phyloP scores from a whole-genome alignment of 225 moss, liverwort and hornwort species.

The Polytrichum commune region DNA sequence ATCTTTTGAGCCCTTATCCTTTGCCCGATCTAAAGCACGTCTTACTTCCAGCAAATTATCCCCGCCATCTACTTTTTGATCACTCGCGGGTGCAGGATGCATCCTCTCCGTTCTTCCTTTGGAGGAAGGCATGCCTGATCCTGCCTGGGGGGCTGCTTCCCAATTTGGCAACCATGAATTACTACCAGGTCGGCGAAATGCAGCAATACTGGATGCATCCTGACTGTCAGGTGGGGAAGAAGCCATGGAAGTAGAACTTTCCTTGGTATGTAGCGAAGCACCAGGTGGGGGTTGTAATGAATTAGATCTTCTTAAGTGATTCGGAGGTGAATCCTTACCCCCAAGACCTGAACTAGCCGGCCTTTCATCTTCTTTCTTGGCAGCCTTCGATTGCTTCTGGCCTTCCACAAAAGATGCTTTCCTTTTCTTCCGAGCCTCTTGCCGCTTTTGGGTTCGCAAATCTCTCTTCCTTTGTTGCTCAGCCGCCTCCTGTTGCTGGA shows the following conservation, averaged over 20 bases:
- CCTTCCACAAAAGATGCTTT: slow-evolving; percentile 65
- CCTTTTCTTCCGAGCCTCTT: slow-evolving; percentile 75
- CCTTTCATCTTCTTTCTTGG: slow-evolving; percentile 73
- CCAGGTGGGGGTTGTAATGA: slow-evolving; percentile 34
- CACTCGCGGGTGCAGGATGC: slow-evolving; percentile 15
- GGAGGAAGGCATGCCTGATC: slow-evolving; percentile 7
- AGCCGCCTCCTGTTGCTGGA: slow-evolving; percentile 53
- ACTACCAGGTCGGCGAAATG: slow-evolving; percentile 49
- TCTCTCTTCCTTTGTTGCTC: slow-evolving; percentile 68
- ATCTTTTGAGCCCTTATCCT: slow-evolving; percentile 39
- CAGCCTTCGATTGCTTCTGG: slow-evolving; percentile 69
- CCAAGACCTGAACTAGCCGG: slow-evolving; percentile 16
- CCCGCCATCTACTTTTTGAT: slow-evolving; percentile 29
- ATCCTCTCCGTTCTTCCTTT: slow-evolving; percentile 37
- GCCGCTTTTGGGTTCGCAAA: slow-evolving; percentile 59
- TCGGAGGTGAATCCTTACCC: slow-evolving; percentile 37
- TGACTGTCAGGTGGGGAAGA: slow-evolving; percentile 74
- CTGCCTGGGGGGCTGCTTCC: slow-evolving; percentile 29
- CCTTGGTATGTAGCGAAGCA: slow-evolving; percentile 23
- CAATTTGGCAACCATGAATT: slow-evolving; percentile 54
- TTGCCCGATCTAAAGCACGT: slow-evolving; percentile 43
- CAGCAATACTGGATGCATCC: slow-evolving; percentile 43
- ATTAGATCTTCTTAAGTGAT: slow-evolving; percentile 37
- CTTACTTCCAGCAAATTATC: slow-evolving; percentile 45
- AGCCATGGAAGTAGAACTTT: slow-evolving; percentile 36